Evolutionary conservation across 176 grass and related monocot species (phyloP).

Genomic region (Avena sativa): DNA sequence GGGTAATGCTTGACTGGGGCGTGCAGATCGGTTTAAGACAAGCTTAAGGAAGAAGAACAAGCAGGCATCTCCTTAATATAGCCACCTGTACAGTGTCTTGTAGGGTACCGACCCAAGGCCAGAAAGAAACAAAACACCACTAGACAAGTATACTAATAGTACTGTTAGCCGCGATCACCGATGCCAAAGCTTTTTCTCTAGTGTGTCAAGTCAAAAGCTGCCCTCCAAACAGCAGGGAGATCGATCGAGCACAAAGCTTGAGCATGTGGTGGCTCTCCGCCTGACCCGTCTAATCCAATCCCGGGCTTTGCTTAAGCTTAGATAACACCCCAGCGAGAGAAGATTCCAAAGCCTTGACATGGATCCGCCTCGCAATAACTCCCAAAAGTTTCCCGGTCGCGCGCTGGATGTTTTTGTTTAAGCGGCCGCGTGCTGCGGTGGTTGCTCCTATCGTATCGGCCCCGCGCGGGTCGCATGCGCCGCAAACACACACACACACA

Average conservation of each 20-base stretch:
- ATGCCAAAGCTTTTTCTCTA: no score
- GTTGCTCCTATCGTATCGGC: not conserved
- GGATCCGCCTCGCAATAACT: slow-evolving; percentile 13
- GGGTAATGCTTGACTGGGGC: not conserved
- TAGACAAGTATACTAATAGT: not conserved
- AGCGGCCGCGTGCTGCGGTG: not conserved
- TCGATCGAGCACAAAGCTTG: not conserved
- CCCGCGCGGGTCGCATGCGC: not conserved
- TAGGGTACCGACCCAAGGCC: not conserved
- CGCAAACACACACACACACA: not conserved
- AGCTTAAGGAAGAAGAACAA: no score
- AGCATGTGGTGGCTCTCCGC: not conserved
- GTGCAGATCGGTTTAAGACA: not conserved
- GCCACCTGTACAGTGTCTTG: not conserved
- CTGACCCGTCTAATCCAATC: not conserved
- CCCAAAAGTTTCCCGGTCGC: slow-evolving; percentile 30
- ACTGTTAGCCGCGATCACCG: not conserved
- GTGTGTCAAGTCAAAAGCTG: not conserved
- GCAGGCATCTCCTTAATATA: not conserved
- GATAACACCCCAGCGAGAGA: not conserved
- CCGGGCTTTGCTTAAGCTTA: not conserved
- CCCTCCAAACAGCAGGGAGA: not conserved
- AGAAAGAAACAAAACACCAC: not conserved
- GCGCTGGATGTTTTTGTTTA: not conserved
- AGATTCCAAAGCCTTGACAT: not conserved